Evolutionary conservation across 1,139 yeast genomes (phyloP).

Genomic region (Kurtzmaniella quercitrusa): DNA sequence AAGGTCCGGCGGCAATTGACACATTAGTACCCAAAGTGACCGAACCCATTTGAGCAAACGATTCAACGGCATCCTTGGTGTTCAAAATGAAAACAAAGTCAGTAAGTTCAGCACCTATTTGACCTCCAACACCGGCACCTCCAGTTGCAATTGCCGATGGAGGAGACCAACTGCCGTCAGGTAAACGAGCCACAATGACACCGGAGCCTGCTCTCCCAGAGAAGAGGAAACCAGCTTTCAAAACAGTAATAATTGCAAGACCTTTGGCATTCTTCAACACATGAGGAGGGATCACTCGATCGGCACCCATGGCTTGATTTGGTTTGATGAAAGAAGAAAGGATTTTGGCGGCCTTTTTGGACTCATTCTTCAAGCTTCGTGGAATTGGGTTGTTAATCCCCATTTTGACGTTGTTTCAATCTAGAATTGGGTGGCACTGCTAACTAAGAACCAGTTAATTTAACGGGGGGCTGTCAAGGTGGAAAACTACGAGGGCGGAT

Average conservation of each 20-base stretch:
- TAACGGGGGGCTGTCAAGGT: not conserved
- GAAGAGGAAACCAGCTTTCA: conserved; percentile 93
- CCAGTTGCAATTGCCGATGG: conserved; percentile 95
- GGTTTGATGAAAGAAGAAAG: conserved; percentile 89
- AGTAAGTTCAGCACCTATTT: conserved; percentile 92
- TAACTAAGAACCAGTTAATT: too few species aligned
- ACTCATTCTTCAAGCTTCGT: conserved; percentile 80
- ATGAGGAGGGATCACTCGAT: conserved; percentile 85
- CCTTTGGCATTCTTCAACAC: conserved; percentile 90
- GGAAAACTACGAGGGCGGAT: not conserved
- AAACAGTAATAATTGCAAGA: conserved; percentile 81
- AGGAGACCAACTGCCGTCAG: conserved; percentile 97
- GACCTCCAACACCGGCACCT: conserved; percentile 99
- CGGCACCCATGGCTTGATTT: conserved; percentile 90
- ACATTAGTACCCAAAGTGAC: conserved; percentile 93
- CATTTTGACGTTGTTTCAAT: conserved; percentile 17
- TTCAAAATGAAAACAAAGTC: conserved; percentile 94
- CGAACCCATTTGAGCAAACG: conserved; percentile 92
- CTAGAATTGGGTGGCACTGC: not conserved
- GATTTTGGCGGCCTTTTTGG: conserved; percentile 92
- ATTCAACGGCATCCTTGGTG: conserved; percentile 81
- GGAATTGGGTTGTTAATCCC: conserved; percentile 92
- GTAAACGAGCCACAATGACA: conserved; percentile 86
- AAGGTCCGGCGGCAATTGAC: conserved; percentile 97
- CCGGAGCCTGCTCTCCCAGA: conserved; percentile 99